Percentiles rank a stretch among this genome's conserved stretches.
phyloP scores from a whole-genome alignment of 83 land plant genomes.

The Diphasiastrum complanatum region DNA sequence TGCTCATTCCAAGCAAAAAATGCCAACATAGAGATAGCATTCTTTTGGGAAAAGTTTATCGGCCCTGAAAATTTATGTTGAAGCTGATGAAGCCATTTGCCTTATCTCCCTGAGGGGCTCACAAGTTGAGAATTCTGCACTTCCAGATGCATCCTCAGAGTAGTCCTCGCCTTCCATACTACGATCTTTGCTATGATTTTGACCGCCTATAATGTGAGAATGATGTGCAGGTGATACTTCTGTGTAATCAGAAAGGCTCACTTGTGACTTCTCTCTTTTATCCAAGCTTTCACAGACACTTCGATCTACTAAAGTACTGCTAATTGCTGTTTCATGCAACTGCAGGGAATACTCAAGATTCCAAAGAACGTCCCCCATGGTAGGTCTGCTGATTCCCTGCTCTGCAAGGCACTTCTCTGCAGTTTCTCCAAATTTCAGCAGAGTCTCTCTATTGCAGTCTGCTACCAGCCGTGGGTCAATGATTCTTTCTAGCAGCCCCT shows the following conservation, averaged over 20 bases:
- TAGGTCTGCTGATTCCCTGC: constrained; percentile 3
- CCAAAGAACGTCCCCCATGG: constrained; percentile 29
- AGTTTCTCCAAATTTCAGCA: neutral
- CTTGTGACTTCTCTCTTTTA: neutral
- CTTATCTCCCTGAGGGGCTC: constrained; percentile 16
- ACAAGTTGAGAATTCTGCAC: constrained; percentile 20
- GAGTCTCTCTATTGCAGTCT: neutral
- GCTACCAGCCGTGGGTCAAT: constrained; percentile 2
- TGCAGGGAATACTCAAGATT: constrained; percentile 21
- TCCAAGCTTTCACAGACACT: neutral
- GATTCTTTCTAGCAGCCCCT: constrained; percentile 4
- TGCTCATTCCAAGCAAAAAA: too few relatives aligned
- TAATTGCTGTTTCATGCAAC: neutral
- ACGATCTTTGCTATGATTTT: neutral
- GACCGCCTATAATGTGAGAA: neutral
- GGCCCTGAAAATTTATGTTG: too few relatives aligned
- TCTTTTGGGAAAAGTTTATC: too few relatives aligned
- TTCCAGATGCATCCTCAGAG: constrained; percentile 19
- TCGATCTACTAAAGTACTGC: neutral
- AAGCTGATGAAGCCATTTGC: too few relatives aligned
- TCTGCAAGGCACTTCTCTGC: constrained; percentile 11
- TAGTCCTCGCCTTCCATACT: constrained; percentile 2
- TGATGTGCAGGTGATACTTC: neutral
- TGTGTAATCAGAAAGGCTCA: neutral
- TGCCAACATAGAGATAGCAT: too few relatives aligned